These are phyloP conservation scores for Zygoascus flipseniorum DNA, from an alignment of 805 yeast species.

Conservation along the genomic window DNA sequence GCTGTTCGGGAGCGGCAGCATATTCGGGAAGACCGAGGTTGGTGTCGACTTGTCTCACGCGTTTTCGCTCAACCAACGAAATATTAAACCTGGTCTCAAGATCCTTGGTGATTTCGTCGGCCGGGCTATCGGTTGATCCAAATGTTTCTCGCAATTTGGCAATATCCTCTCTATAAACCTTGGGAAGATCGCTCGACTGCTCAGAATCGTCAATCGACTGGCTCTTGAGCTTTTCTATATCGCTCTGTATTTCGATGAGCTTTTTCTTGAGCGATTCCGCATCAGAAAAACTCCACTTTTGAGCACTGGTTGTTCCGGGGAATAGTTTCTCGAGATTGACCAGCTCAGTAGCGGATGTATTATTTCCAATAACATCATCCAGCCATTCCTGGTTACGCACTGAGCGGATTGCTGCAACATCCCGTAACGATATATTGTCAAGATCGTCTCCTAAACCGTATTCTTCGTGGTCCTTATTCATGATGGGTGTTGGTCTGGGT, in stretches of 20 bases:
- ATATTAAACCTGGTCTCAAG: not conserved
- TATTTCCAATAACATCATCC: constrained; percentile 32
- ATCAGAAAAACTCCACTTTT: constrained; percentile 12
- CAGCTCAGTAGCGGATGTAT: constrained; percentile 2
- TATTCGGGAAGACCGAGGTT: not conserved
- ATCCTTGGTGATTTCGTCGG: constrained; percentile 3
- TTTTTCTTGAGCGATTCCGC: constrained; percentile 14
- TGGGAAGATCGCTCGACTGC: constrained; percentile 12
- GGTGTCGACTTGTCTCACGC: constrained; percentile 8
- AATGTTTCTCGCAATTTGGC: constrained; percentile 24
- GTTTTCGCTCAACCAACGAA: constrained; percentile 3
- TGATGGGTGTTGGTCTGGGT: not conserved
- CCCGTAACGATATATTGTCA: constrained; percentile 33
- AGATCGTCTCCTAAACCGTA: constrained; percentile 31
- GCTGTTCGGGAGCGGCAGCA: constrained; percentile 1
- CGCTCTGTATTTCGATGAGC: constrained; percentile 16
- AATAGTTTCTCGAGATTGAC: constrained; percentile 7
- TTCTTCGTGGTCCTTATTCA: constrained; percentile 16
- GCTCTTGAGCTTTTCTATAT: constrained; percentile 19
- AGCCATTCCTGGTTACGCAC: constrained; percentile 39
- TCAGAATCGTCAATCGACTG: not conserved
- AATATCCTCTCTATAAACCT: constrained; percentile 19
- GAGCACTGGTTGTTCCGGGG: constrained; percentile 1
- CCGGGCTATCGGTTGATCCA: constrained; percentile 12
- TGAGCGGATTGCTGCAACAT: constrained; percentile 34